phyloP scores from a whole-genome alignment of 257 asterid genomes.

The Ilex aquifolium region DNA sequence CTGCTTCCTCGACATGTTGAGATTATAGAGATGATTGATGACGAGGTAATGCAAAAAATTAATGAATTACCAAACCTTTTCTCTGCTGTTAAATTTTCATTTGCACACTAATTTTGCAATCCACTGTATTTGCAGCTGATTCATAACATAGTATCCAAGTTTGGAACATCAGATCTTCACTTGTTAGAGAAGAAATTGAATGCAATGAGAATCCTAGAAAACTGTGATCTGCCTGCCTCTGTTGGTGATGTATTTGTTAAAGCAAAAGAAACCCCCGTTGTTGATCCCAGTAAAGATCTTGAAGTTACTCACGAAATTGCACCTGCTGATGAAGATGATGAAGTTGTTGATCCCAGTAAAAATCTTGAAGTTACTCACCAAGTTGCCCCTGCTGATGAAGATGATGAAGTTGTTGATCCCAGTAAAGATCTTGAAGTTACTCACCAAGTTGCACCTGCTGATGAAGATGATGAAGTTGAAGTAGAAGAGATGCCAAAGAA shows the following conservation, averaged over 20 bases:
- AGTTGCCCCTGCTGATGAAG: conserved; percentile 16
- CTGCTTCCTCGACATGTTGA: conserved; percentile 86
- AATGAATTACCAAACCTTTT: conserved; percentile 12
- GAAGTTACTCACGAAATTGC: conserved; percentile 16
- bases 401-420: conserved; percentile 8
- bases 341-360: conserved; percentile 10
- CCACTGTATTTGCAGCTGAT: conserved; percentile 49
- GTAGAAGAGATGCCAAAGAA: conserved; percentile 26
- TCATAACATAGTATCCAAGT: conserved; percentile 53
- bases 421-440: not conserved
- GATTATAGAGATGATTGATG: conserved; percentile 73
- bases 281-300: not conserved
- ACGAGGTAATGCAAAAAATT: conserved; percentile 44
- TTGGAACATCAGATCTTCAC: conserved; percentile 48
- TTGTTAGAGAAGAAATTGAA: conserved; percentile 49
- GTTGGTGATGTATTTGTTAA: conserved; percentile 37
- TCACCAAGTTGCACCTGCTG: conserved; percentile 22
- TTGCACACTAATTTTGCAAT: conserved; percentile 17
- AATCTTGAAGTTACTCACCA: conserved; percentile 16
- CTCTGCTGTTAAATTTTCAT: conserved; percentile 7
- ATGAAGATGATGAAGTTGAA: conserved; percentile 32
- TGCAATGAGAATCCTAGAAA: conserved; percentile 72
- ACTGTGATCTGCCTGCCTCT: conserved; percentile 62
- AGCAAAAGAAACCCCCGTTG: conserved; percentile 22
- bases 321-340: conserved; percentile 11